Evolutionary conservation across 768 basidiomycete species (phyloP).

Genomic region (Chalciporus pseudorubinellus): DNA sequence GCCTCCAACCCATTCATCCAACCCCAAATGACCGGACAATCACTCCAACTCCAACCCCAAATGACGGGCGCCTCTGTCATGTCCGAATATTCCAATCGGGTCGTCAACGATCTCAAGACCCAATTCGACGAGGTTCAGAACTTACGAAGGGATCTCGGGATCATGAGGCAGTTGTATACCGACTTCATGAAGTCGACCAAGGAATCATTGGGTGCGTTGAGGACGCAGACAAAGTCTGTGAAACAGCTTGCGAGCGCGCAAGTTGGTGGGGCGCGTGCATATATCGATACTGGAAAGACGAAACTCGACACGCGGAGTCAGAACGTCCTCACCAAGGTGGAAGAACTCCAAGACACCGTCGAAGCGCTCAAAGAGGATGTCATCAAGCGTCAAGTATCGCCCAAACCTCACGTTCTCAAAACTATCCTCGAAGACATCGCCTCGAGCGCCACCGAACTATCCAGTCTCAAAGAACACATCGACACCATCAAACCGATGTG

Average conservation of each 20-base stretch:
- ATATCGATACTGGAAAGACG: slow-evolving; percentile 88
- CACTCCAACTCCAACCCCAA: slow-evolving; percentile 57
- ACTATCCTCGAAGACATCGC: slow-evolving; percentile 70
- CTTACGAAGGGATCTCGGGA: slow-evolving; percentile 86
- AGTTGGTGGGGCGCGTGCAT: slow-evolving; percentile 82
- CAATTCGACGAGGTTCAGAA: slow-evolving; percentile 96
- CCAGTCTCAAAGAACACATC: slow-evolving; percentile 79
- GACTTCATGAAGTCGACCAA: slow-evolving; percentile 94
- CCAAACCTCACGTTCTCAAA: slow-evolving; percentile 70
- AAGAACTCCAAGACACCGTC: slow-evolving; percentile 88
- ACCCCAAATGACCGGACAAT: slow-evolving; percentile 68
- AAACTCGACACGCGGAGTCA: slow-evolving; percentile 89
- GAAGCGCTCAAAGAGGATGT: slow-evolving; percentile 91
- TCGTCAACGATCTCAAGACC: slow-evolving; percentile 80
- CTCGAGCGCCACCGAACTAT: slow-evolving; percentile 62
- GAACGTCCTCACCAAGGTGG: slow-evolving; percentile 86
- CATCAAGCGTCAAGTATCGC: slow-evolving; percentile 81
- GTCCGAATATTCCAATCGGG: slow-evolving; percentile 69
- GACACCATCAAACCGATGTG: slow-evolving; percentile 91
- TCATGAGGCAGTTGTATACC: slow-evolving; percentile 92
- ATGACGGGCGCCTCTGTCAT: slow-evolving; percentile 71
- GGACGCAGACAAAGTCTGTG: slow-evolving; percentile 83
- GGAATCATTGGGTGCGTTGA: slow-evolving; percentile 72
- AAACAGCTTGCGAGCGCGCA: slow-evolving; percentile 79
- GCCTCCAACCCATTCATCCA: slow-evolving; percentile 38